Conservation (phyloP, 345 rosid species). For the Eucalyptus tenuipes region DNA sequence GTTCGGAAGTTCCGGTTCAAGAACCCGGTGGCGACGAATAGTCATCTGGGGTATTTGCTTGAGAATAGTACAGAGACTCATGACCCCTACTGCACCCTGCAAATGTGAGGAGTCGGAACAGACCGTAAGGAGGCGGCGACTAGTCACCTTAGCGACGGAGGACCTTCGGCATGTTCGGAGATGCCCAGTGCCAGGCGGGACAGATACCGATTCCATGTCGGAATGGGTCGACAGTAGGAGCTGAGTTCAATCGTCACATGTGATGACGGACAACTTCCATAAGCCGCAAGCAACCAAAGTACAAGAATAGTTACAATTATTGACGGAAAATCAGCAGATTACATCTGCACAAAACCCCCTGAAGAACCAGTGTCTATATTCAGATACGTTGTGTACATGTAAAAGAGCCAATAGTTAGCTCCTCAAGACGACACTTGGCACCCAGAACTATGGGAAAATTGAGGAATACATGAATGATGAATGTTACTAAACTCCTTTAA, state of each 20-base stretch:
- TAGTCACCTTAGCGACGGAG: not conserved
- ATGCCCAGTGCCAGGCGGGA: not conserved
- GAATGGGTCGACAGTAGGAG: not conserved
- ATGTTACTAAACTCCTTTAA: not conserved
- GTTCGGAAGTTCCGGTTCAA: not conserved
- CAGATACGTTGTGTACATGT: not conserved
- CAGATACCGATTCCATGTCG: not conserved
- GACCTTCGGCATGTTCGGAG: not conserved
- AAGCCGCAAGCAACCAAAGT: not conserved
- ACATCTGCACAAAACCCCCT: not conserved
- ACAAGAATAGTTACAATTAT: not conserved
- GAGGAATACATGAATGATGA: not conserved
- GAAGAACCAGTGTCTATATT: not conserved
- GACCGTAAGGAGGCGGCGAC: not conserved
- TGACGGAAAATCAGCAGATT: not conserved
- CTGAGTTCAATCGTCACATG: not conserved
- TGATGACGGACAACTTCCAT: not conserved
- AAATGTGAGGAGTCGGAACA: not conserved
- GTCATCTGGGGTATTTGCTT: not conserved
- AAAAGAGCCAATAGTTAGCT: not conserved
- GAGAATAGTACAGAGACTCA: not conserved
- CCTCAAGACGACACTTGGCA: not conserved
- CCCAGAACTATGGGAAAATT: not conserved
- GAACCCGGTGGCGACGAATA: not conserved
- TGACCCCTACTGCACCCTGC: not conserved